These are phyloP conservation scores for Dictyostelium citrinum DNA, from an alignment of 78 protist genomes.

Conservation along the genomic window DNA sequence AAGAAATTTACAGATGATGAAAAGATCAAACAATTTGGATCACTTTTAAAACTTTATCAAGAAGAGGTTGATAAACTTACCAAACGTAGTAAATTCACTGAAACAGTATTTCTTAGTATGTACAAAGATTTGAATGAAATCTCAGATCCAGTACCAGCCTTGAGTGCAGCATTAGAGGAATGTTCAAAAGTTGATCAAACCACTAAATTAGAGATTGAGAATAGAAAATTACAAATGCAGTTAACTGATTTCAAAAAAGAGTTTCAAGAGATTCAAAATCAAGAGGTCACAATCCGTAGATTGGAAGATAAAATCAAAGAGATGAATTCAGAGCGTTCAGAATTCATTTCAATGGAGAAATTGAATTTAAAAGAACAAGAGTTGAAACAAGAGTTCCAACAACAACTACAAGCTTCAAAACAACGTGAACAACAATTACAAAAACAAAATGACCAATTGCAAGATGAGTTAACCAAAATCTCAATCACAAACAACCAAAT, in stretches of 20 bases:
- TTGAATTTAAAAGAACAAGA: constrained; percentile 35
- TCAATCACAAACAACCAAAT: constrained; percentile 17
- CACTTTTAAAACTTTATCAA: constrained; percentile 69
- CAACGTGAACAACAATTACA: constrained; percentile 30
- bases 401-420: constrained; percentile 6
- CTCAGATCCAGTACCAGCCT: constrained; percentile 66
- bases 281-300: constrained; percentile 76
- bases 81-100: constrained; percentile 65
- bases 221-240: constrained; percentile 44
- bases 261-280: constrained; percentile 79
- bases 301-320: constrained; percentile 80
- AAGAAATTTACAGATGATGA: constrained; percentile 69
- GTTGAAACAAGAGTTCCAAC: constrained; percentile 5
- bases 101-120: constrained; percentile 29
- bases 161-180: constrained; percentile 65
- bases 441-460: constrained; percentile 19
- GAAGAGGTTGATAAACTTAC: constrained; percentile 76
- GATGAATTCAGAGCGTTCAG: not conserved
- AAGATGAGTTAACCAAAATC: constrained; percentile 32
- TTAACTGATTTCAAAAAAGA: constrained; percentile 58
- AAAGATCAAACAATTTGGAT: constrained; percentile 45
- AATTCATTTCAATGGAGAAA: not conserved
- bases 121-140: constrained; percentile 55
- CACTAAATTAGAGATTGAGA: constrained; percentile 69
- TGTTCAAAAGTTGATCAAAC: constrained; percentile 21